Conservation (phyloP, 2,329 filamentous ascomycete genomes). For the Helotiales sp. region DNA sequence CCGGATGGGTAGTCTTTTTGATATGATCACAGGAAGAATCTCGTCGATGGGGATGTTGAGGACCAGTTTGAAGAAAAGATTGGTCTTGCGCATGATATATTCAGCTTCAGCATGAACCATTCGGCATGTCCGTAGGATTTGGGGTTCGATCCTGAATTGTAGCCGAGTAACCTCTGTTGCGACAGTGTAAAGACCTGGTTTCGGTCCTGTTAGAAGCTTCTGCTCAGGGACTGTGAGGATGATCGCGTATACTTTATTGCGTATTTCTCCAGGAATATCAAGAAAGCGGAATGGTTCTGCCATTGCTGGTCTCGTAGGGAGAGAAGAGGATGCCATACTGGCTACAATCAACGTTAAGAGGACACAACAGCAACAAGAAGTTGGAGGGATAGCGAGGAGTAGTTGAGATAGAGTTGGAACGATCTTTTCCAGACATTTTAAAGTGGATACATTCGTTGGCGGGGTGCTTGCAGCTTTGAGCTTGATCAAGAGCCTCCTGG, state of each 20-base stretch:
- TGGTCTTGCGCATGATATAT: slow-evolving; percentile 4
- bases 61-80: slow-evolving; percentile 5
- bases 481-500: no score
- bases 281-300: slow-evolving; percentile 1
- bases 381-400: no score
- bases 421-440: no score
- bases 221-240: slow-evolving; percentile 1
- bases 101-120: slow-evolving; percentile 1
- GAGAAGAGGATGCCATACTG: not conserved
- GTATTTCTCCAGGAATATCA: slow-evolving; percentile 6
- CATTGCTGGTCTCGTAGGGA: not conserved
- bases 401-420: no score
- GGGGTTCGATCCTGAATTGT: not conserved
- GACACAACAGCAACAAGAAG: no score
- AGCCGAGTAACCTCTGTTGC: not conserved
- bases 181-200: not conserved
- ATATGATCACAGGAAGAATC: not conserved
- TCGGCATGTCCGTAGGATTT: slow-evolving; percentile 9
- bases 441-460: no score
- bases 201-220: not conserved
- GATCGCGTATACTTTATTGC: slow-evolving; percentile 3
- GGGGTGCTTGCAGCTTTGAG: no score
- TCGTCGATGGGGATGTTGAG: not conserved
- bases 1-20: not conserved
- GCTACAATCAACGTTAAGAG: no score